Conservation (phyloP, 768 basidiomycete genomes). For the Tricholomella constricta region DNA sequence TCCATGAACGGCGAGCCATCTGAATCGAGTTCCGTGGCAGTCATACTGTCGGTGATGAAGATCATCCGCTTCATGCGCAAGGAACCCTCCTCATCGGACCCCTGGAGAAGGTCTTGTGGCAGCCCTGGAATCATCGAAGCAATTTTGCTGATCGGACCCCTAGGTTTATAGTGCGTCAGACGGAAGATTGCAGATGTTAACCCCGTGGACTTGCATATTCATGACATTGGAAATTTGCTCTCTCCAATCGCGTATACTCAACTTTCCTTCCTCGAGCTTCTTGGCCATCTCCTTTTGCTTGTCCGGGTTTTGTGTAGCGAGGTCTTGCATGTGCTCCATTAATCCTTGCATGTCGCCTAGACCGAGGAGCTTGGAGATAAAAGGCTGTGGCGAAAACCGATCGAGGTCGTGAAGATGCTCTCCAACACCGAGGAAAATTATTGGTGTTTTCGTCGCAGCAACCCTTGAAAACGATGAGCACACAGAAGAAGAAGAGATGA, state of each 20-base stretch:
- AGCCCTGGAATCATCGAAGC: constrained; percentile 99
- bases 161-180: constrained; percentile 29
- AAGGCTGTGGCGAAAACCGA: constrained; percentile 92
- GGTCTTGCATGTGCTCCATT: constrained; percentile 98
- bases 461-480: constrained; percentile 55
- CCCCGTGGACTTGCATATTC: constrained; percentile 75
- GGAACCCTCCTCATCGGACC: constrained; percentile 91
- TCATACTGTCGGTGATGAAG: constrained; percentile 99
- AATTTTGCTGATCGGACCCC: constrained; percentile 99
- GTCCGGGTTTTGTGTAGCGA: constrained; percentile 91
- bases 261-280: constrained; percentile 95
- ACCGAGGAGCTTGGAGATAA: constrained; percentile 94
- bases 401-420: constrained; percentile 98
- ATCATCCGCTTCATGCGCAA: constrained; percentile 95
- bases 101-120: constrained; percentile 86
- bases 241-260: constrained; percentile 96
- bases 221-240: constrained; percentile 97
- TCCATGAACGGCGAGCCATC: constrained; percentile 93
- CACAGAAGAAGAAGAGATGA: neutral
- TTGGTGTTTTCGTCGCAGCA: constrained; percentile 97
- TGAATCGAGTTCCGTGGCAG: constrained; percentile 88
- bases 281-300: constrained; percentile 98
- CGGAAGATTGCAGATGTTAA: constrained; percentile 8
- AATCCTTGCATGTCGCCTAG: constrained; percentile 96
- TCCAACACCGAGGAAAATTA: constrained; percentile 97